A percentile compares a stretch with the other conserved stretches of the same genome.
phyloP scores from a whole-genome alignment of 1,284 basidiomycete genomes.

The Heterobasidion occidentale region DNA sequence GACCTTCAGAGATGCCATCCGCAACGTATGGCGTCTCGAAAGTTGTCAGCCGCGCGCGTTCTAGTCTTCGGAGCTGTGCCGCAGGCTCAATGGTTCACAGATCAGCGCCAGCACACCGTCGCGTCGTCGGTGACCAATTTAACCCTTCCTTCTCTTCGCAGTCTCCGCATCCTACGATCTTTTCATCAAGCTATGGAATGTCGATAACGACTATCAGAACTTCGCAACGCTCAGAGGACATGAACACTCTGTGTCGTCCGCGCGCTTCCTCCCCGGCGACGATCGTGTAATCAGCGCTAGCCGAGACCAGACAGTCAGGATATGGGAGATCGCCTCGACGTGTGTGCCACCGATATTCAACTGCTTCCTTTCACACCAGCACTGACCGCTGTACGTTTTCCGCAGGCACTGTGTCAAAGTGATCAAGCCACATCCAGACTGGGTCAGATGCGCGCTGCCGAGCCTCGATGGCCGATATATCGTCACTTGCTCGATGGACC shows the following conservation, averaged over 20 bases:
- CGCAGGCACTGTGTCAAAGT: conserved; percentile 51
- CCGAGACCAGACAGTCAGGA: conserved; percentile 62
- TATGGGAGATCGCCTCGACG: conserved; percentile 71
- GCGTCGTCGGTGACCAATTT: neutral
- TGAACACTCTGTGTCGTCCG: conserved; percentile 68
- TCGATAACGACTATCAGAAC: conserved; percentile 67
- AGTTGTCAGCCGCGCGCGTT: too few species aligned
- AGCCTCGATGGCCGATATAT: conserved; percentile 55
- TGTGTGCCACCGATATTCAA: conserved; percentile 21
- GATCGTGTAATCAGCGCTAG: conserved; percentile 63
- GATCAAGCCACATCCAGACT: conserved; percentile 57
- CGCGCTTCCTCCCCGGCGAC: conserved; percentile 67
- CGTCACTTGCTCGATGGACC: conserved; percentile 64
- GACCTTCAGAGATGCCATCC: too few species aligned
- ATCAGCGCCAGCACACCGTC: neutral
- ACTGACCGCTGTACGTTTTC: neutral
- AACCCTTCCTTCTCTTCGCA: conserved; percentile 16
- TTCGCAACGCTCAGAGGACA: conserved; percentile 69
- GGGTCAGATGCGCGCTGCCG: conserved; percentile 61
- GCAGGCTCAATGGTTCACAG: too few species aligned
- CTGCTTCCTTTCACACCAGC: neutral
- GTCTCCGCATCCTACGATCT: conserved; percentile 72
- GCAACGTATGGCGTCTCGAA: too few species aligned
- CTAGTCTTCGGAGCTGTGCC: too few species aligned
- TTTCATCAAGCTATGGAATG: conserved; percentile 77